These are phyloP conservation scores for Colletotrichum caudatum DNA, from an alignment of 2,329 filamentous ascomycete species.

Conservation along the genomic window DNA sequence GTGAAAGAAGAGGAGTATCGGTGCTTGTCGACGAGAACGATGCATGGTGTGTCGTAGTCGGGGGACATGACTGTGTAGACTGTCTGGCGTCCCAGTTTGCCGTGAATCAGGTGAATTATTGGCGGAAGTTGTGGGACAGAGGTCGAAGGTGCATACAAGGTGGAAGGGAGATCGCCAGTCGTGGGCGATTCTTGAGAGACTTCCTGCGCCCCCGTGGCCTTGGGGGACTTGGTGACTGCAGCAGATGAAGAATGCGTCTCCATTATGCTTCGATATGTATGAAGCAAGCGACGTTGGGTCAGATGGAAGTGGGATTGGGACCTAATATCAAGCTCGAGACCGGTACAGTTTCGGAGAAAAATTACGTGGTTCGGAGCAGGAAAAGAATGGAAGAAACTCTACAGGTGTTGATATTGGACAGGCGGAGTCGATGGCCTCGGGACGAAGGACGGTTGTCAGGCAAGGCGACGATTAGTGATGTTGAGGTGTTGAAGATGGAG, in stretches of 20 bases:
- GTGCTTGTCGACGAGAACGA: background rate
- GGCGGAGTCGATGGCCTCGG: background rate
- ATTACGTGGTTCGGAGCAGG: too few relatives aligned
- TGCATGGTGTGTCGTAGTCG: background rate
- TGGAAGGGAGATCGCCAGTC: background rate
- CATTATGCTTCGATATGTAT: background rate
- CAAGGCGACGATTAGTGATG: background rate
- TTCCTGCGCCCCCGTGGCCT: too few relatives aligned
- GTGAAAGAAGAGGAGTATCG: constrained; percentile 1
- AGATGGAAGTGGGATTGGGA: background rate
- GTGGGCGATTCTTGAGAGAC: background rate
- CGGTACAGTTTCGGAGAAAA: too few relatives aligned
- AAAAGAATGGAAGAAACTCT: background rate
- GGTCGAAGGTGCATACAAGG: background rate
- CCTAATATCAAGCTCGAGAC: background rate
- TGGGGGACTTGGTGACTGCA: background rate
- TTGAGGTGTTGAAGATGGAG: background rate
- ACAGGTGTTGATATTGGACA: background rate
- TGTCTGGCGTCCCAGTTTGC: background rate
- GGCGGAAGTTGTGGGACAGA: background rate
- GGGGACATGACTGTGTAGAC: background rate
- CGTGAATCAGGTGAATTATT: background rate
- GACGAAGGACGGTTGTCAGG: background rate
- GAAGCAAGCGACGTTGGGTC: background rate
- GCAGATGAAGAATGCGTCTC: too few relatives aligned